Evolutionary conservation across 2,329 filamentous ascomycete species (phyloP), one percentile per base, ranked within the genome.

Genomic region (Curvularia sp.): DNA sequence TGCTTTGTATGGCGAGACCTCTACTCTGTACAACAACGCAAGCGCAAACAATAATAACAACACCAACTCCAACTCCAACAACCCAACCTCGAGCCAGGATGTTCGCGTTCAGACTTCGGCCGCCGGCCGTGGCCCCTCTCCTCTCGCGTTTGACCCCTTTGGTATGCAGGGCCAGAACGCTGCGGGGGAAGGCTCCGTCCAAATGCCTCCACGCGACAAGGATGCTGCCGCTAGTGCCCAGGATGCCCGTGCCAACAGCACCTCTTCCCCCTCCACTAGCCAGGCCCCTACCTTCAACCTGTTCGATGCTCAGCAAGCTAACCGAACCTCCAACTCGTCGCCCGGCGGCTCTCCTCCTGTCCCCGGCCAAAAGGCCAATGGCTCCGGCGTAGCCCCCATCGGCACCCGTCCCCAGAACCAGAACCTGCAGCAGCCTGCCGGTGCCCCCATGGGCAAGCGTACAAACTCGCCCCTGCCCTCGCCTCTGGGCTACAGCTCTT

Each of bases 401-500:
- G 95, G 95, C 64, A 97, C 94, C 57, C 89, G 95, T 44, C 94
- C 94, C 3, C 84, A 63, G 53, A 61, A 86, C 18, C 85, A 84
- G 39, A 84, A 83, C 33, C 79, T 86, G n/a, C 79, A 80, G 41
- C 84, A 85, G 60, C 81, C 82, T 24, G 74, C 82, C 31, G 89
- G 88, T 70, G 83, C 85, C 33, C 82, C 84, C 9, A 76, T 91
- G 66, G 90, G 85, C 78, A 95, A 95, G 79, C 91, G 92, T 59
- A 92, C 93, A 0, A 96, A 92, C 7, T 96, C 93, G 2, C 93
- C 94, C 53, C 84, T 97, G 30, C 89, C 93, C n/a, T 96, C 93
- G n/a, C 93, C 93, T 12, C 83, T 95, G 52, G 89, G 89, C 76
- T 76, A 77, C 67, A 73, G 66, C 49, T 88, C 89, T 24, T 91